A percentile compares a stretch with the other conserved stretches of the same genome.
phyloP scores from a whole-genome alignment of 2,329 filamentous ascomycete genomes.

The Colletotrichum sansevieriae region DNA sequence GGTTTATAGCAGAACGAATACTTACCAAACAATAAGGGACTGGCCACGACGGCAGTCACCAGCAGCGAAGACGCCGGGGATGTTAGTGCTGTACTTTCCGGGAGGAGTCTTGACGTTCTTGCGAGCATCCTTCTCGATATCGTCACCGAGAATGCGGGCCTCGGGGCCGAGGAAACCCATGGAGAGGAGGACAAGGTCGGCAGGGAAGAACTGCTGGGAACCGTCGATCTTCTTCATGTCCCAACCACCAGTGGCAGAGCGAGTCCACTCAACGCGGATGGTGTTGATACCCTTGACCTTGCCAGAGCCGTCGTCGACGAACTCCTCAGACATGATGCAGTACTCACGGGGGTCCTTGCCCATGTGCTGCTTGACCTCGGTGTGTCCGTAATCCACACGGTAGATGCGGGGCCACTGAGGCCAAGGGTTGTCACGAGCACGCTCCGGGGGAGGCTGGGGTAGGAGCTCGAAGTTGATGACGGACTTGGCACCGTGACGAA shows the following conservation, averaged over 20 bases:
- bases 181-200: conserved; percentile 91
- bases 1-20: conserved; percentile 42
- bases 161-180: conserved; percentile 99
- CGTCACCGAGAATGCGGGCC: conserved; percentile 86
- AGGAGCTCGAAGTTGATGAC: conserved; percentile 97
- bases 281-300: conserved; percentile 97
- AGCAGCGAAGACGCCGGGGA: conserved; percentile 90
- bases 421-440: conserved; percentile 96
- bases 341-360: conserved; percentile 96
- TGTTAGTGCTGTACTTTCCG: conserved; percentile 89
- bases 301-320: conserved; percentile 88
- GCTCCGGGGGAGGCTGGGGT: conserved; percentile 90
- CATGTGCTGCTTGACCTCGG: conserved; percentile 95
- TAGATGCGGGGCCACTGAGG: conserved; percentile 98
- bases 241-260: conserved; percentile 89
- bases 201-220: conserved; percentile 95
- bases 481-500: conserved; percentile 94
- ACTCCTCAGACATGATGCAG: conserved; percentile 98
- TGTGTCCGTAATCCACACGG: conserved; percentile 98
- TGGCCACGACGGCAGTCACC: conserved; percentile 96
- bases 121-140: conserved; percentile 89
- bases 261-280: conserved; percentile 95
- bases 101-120: conserved; percentile 97
- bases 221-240: conserved; percentile 98
- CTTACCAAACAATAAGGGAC: conserved; percentile 94